Evolutionary conservation across 2,329 filamentous ascomycete genomes (phyloP).

Genomic region (Thelonectria olida): DNA sequence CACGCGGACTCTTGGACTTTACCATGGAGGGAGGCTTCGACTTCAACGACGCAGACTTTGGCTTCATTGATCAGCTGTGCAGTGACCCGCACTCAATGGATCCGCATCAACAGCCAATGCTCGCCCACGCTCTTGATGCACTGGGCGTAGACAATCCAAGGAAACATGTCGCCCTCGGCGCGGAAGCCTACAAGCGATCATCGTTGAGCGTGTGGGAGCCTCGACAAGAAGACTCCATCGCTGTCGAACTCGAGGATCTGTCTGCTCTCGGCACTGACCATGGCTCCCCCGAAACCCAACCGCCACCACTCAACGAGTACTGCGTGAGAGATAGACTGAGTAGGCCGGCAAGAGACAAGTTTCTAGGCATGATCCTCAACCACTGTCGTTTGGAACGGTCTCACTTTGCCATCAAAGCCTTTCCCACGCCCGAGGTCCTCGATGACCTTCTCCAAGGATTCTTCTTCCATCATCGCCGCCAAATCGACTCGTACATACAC

Average conservation of each 20-base stretch:
- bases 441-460: constrained; percentile 21
- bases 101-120: not conserved
- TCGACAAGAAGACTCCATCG: constrained; percentile 16
- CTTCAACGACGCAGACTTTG: constrained; percentile 20
- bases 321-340: constrained; percentile 13
- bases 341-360: constrained; percentile 19
- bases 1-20: constrained; percentile 11
- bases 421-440: constrained; percentile 19
- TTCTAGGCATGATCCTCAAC: constrained; percentile 21
- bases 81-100: constrained; percentile 7
- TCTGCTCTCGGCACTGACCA: constrained; percentile 19
- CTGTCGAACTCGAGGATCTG: constrained; percentile 17
- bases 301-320: constrained; percentile 3
- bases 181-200: constrained; percentile 23
- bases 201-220: constrained; percentile 24
- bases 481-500: constrained; percentile 21
- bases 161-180: constrained; percentile 19
- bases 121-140: constrained; percentile 8
- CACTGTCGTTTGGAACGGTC: constrained; percentile 21
- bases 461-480: constrained; percentile 22
- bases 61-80: constrained; percentile 20
- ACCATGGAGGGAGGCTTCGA: constrained; percentile 9
- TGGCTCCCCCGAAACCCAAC: constrained; percentile 11
- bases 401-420: constrained; percentile 21
- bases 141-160: not conserved